Evolutionary conservation across 768 basidiomycete genomes (phyloP), one percentile per base, ranked within the genome.

Genomic region (Heimioporus sp.): DNA sequence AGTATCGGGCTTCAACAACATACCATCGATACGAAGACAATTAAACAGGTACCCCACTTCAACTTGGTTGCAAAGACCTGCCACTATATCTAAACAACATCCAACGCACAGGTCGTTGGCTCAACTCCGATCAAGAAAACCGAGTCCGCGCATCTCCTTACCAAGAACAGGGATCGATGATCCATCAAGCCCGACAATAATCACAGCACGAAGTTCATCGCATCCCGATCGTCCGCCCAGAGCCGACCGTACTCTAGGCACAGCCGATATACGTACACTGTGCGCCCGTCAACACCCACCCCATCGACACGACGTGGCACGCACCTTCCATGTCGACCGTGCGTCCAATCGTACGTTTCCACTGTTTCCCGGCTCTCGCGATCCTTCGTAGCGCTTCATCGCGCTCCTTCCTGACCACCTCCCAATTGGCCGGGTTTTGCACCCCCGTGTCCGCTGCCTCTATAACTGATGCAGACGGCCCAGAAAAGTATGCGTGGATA

Each of bases 321-420:
- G 56, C 55, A 92, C 92, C 87, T 80, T 98, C 92, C 90, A 97
- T 93, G 72, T 98, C 96, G 49, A 86, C 76, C 51, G 80, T 83
- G 44, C 96, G 72, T 28, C 91, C 92, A n/a, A 92, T 79, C 1
- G 83, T 88, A 61, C 81, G 80, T 68, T 89, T 92, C 96, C 96
- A 98, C 52, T 90, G 80, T 63, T 94, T 86, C n/a, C 96, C 95
- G 2, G 93, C 92, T 38, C 86, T 75, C 0, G 96, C 95, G 37
- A 98, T 96, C 59, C 89, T 80, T 37, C 85, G 76, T 49, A 94
- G 72, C 41, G 85, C 78, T 28, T 74, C 73, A 63, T 96, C 92
- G 5, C 88, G 88, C 53, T 91, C 83, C 8, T 70, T 59, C 19
- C 73, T 58, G 43, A 64, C 57, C 24, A 41, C 39, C 67, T 65